These are phyloP conservation scores for Fabrea salina DNA, from an alignment of 169 alveolate species.

Conservation along the genomic window DNA sequence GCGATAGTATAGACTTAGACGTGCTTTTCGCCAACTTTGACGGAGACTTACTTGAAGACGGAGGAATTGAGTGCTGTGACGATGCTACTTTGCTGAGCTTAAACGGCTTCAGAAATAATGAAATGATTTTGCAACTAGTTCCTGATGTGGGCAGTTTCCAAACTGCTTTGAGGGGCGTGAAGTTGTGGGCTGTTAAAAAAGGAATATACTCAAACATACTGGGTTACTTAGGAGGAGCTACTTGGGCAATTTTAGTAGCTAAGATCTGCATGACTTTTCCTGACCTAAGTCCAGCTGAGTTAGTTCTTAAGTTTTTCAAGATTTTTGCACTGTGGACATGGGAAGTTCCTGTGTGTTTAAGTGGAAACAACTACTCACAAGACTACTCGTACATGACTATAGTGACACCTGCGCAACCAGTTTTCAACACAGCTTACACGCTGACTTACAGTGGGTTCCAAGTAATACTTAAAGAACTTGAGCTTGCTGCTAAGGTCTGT, in stretches of 20 bases:
- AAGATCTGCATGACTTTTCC: conserved; percentile 96
- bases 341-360: conserved; percentile 43
- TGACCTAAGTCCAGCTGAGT: conserved; percentile 87
- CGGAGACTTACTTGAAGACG: conserved; percentile 59
- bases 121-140: conserved; percentile 55
- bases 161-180: conserved; percentile 51
- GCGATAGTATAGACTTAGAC: conserved; percentile 67
- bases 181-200: conserved; percentile 76
- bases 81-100: conserved; percentile 51
- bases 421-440: conserved; percentile 96
- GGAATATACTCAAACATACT: conserved; percentile 60
- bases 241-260: conserved; percentile 98
- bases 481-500: conserved; percentile 30
- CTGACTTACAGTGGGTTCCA: conserved; percentile 73
- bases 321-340: conserved; percentile 46
- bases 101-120: conserved; percentile 74
- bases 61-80: conserved; percentile 35
- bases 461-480: conserved; percentile 38
- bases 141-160: conserved; percentile 49
- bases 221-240: conserved; percentile 95
- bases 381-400: conserved; percentile 87
- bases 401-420: conserved; percentile 98
- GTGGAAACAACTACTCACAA: not conserved
- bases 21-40: conserved; percentile 66
- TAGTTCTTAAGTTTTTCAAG: conserved; percentile 91